Percentiles rank a stretch among this genome's conserved stretches.
phyloP scores from a whole-genome alignment of 176 grass and related monocot species.

The Areca catechu region DNA sequence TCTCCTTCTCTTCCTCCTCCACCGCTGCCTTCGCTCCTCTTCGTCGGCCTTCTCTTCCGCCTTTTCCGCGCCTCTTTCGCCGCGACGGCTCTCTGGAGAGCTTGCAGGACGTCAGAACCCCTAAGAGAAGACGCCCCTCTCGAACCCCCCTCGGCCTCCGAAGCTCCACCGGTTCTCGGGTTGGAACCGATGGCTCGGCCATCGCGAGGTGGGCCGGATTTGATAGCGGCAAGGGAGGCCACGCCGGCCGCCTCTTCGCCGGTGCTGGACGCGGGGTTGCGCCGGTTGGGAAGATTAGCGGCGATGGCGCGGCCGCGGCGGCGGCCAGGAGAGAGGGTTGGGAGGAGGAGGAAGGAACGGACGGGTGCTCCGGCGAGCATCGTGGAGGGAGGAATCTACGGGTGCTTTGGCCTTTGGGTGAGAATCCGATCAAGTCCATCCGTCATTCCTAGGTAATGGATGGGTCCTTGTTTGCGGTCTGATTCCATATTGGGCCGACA shows the following conservation, averaged over 20 bases:
- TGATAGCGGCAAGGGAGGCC: not conserved
- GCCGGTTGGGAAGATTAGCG: not conserved
- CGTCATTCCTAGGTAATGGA: no score
- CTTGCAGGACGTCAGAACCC: slow-evolving; percentile 41
- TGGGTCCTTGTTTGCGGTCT: no score
- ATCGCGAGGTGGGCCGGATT: not conserved
- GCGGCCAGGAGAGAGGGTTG: not conserved
- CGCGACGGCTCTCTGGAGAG: slow-evolving; percentile 31
- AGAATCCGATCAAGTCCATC: no score
- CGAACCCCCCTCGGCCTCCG: not conserved
- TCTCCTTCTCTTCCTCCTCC: not conserved
- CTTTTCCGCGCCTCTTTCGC: slow-evolving; percentile 35
- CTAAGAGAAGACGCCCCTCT: slow-evolving; percentile 17
- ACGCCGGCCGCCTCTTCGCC: not conserved
- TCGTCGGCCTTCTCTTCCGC: not conserved
- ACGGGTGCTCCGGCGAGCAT: not conserved
- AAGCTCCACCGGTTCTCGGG: no score
- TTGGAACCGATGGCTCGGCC: not conserved
- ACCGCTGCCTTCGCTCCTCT: not conserved
- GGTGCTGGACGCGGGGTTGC: no score
- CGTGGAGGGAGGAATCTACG: no score
- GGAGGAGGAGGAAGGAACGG: not conserved
- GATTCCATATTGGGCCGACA: no score
- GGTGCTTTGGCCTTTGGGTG: no score
- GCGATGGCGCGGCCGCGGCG: not conserved